A percentile compares a stretch with the other conserved stretches of the same genome.
Conservation (phyloP, 2,329 filamentous ascomycete genomes). For the Monosporascus sp. region DNA sequence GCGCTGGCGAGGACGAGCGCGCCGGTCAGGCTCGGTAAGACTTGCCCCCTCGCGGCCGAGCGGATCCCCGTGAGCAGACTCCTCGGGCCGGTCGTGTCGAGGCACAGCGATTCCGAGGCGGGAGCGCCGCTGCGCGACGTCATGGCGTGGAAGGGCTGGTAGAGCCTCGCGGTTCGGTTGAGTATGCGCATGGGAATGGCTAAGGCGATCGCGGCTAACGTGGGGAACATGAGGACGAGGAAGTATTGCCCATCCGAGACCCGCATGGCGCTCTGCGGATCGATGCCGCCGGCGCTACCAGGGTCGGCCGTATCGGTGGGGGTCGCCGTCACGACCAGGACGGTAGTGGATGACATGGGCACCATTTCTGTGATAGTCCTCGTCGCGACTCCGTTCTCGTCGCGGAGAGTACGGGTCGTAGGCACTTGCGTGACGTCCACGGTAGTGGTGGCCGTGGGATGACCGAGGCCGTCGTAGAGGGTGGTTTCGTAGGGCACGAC, state of each 20-base stretch:
- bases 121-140: conserved; percentile 29
- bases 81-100: conserved; percentile 34
- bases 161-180: conserved; percentile 31
- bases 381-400: conserved; percentile 12
- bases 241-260: conserved; percentile 30
- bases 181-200: conserved; percentile 33
- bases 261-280: conserved; percentile 7
- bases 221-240: conserved; percentile 31
- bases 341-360: conserved; percentile 14
- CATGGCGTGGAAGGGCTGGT: conserved; percentile 39
- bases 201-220: conserved; percentile 28
- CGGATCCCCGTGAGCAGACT: conserved; percentile 31
- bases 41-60: conserved; percentile 28
- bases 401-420: conserved; percentile 8
- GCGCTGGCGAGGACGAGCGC: conserved; percentile 29
- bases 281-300: conserved; percentile 1
- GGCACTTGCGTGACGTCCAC: conserved; percentile 10
- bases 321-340: conserved; percentile 6
- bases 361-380: conserved; percentile 11
- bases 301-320: conserved; percentile 7
- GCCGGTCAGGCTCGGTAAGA: conserved; percentile 33
- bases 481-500: conserved; percentile 4
- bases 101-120: conserved; percentile 36
- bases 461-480: conserved; percentile 8
- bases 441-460: conserved; percentile 15